Base-by-base conservation (phyloP, 805 yeast genomes). In the Metschnikowia orientalis region DNA sequence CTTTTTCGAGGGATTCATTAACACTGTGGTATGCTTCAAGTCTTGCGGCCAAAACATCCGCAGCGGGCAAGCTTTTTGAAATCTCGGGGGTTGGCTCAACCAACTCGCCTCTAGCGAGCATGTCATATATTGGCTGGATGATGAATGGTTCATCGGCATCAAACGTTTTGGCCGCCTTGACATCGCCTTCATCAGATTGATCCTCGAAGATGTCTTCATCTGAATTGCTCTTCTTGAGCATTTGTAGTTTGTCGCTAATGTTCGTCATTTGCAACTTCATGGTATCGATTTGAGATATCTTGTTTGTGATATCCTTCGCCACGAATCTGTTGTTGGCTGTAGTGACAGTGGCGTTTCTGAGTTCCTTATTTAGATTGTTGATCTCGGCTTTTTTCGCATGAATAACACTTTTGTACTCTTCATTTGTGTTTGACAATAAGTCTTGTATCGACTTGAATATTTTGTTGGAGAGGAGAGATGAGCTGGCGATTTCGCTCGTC, bases 71-170 rank as follows among this genome's bases (percentile, higher is more conserved):
- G 16, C 55, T 56, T 7, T 37, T 35, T 28, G 59, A 16, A 18
- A 56, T 32, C 24, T 50, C 57, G 5, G 53, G 51, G n/a, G 41
- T 55, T 45, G 30, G 49, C 5, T 54, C 58, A 4, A 53, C 43
- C 8, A 50, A 33, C 41, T 56, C 59, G 24, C 54, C 38, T 13
- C 50, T 48, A 3, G 50, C 28, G n/a, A 83, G 57, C 42, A 68
- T 70, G 23, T 75, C 71, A 49, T 73, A 79, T 9, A 84, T 66
- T 5, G 75, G 67, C 50, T 73, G 67, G 8, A 86, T 73, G 30
- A 82, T 71, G 57, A 86, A 90, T n/a, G 96, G 95, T 51, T 85
- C 90, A 58, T 89, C 97, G 0, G 95, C 90, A 56, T 83, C 90
- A 48, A 77, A 81, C n/a, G n/a, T n/a, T 71, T 69, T 64, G 13